phyloP scores from a whole-genome alignment of 108 stramenopile genomes.

The Tribonema minus region DNA sequence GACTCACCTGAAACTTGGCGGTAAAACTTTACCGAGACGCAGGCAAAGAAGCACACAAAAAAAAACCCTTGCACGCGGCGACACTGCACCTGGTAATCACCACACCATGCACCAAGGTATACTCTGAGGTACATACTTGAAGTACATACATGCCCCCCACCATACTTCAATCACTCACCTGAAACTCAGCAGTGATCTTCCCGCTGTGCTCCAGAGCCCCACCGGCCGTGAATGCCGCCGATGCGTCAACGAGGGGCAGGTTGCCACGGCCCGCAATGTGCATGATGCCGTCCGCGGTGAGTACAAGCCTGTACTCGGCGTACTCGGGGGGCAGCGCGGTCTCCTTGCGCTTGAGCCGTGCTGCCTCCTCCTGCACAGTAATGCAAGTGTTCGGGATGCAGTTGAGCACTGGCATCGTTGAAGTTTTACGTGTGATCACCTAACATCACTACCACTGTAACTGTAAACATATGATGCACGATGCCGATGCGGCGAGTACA shows the following conservation, averaged over 20 bases:
- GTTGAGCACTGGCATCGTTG: background rate
- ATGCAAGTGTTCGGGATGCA: background rate
- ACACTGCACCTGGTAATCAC: no score
- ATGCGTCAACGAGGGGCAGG: background rate
- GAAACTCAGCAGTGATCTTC: background rate
- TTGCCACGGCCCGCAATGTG: background rate
- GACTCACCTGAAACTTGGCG: no score
- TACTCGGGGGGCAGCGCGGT: background rate
- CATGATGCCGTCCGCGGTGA: background rate
- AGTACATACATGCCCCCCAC: no score
- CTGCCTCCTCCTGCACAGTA: background rate
- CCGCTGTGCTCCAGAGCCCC: background rate
- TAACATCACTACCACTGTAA: background rate
- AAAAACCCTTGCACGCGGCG: no score
- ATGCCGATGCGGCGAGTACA: background rate
- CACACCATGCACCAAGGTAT: no score
- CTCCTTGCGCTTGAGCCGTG: background rate
- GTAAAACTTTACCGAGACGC: no score
- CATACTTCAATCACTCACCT: no score
- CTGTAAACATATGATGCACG: background rate
- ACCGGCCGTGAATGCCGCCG: background rate
- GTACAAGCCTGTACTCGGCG: background rate
- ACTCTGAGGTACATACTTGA: no score
- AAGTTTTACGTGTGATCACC: no score
- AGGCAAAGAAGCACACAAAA: no score